These are phyloP conservation scores for Eimeria brunetti DNA, from an alignment of 169 alveolate genomes.

Conservation along the genomic window DNA sequence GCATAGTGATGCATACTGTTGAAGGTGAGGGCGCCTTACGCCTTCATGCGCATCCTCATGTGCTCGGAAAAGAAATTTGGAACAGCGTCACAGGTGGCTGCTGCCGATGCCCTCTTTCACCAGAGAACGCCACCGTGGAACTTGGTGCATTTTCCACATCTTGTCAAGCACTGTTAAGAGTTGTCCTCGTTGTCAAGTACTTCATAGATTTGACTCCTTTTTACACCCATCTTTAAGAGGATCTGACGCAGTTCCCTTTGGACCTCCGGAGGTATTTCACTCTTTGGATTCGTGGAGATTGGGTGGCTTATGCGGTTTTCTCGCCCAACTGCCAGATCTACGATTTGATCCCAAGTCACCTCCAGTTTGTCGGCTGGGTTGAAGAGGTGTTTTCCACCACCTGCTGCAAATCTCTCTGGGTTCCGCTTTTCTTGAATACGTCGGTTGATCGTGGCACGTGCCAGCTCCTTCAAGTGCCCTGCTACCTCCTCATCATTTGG, in stretches of 20 bases:
- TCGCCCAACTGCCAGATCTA: constrained; percentile 27
- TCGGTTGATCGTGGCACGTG: constrained; percentile 65
- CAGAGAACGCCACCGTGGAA: background rate
- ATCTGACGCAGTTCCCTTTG: constrained; percentile 39
- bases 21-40: background rate
- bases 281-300: constrained; percentile 36
- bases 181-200: constrained; percentile 57
- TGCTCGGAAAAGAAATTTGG: background rate
- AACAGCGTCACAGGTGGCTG: background rate
- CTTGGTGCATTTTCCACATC: background rate
- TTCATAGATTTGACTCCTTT: constrained; percentile 50
- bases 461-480: constrained; percentile 67
- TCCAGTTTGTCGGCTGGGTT: constrained; percentile 68
- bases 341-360: constrained; percentile 57
- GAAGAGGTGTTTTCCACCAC: constrained; percentile 30
- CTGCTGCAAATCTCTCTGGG: constrained; percentile 55
- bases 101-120: background rate
- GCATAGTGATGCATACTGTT: background rate
- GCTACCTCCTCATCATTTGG: constrained; percentile 69
- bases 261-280: constrained; percentile 17
- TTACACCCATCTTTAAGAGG: constrained; percentile 55
- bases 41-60: background rate
- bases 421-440: constrained; percentile 67
- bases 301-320: constrained; percentile 66
- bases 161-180: background rate